Conservation (phyloP, 2,329 filamentous ascomycete genomes). For the Grosmannia clavigera region DNA sequence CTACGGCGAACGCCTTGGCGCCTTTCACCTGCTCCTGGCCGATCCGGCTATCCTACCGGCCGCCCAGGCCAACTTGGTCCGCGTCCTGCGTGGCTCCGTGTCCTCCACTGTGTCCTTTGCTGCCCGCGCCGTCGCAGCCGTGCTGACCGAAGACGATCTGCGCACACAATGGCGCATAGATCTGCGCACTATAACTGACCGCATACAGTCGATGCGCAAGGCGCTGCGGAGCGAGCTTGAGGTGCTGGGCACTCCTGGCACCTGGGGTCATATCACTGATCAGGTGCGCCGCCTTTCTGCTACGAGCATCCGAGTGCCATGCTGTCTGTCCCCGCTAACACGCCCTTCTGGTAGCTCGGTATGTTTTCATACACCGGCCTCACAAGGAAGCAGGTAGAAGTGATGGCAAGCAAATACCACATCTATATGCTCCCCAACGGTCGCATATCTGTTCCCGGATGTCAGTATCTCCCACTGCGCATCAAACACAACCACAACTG, state of each 20-base stretch:
- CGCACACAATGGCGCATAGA: not conserved
- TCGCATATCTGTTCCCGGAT: not conserved
- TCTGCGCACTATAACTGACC: not conserved
- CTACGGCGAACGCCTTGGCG: not conserved
- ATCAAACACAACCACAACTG: not conserved
- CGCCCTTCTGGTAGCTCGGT: not conserved
- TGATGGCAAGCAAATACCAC: not conserved
- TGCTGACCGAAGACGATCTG: not conserved
- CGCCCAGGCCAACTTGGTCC: not conserved
- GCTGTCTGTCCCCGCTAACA: not conserved
- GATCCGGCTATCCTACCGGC: not conserved
- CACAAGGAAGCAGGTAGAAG: not conserved
- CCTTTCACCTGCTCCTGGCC: not conserved
- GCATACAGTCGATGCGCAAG: not conserved
- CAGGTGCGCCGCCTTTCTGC: not conserved
- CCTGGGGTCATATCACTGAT: not conserved
- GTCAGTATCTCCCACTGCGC: not conserved
- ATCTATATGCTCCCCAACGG: slow-evolving; percentile 1
- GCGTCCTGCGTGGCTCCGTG: not conserved
- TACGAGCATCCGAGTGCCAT: not conserved
- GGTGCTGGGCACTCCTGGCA: not conserved
- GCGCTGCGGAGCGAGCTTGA: not conserved
- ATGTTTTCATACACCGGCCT: slow-evolving; percentile 3
- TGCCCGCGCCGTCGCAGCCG: not conserved
- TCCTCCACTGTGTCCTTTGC: not conserved